phyloP scores from a whole-genome alignment of 306 rosid genomes.

The Trifolium pratense region DNA sequence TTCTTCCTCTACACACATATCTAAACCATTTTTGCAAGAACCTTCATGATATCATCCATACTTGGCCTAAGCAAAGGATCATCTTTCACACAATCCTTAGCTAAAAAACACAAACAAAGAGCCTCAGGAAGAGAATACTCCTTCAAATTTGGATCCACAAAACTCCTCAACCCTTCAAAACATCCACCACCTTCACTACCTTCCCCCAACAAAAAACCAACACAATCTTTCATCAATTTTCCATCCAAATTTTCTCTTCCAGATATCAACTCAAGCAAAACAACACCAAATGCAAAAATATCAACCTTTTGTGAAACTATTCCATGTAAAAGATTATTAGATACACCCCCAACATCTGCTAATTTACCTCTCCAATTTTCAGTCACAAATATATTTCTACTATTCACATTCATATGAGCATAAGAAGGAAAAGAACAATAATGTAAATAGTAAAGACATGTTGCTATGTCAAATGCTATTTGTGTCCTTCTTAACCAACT shows the following conservation, averaged over 20 bases:
- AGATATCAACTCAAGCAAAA: slow-evolving; percentile 69
- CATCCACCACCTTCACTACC: slow-evolving; percentile 58
- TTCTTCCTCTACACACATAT: neutral
- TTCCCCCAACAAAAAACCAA: slow-evolving; percentile 60
- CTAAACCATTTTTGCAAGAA: slow-evolving; percentile 61
- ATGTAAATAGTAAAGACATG: slow-evolving; percentile 73
- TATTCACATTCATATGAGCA: slow-evolving; percentile 59
- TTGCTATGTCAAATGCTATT: slow-evolving; percentile 72
- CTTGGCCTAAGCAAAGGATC: slow-evolving; percentile 66
- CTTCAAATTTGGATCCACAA: slow-evolving; percentile 66
- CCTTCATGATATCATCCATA: slow-evolving; percentile 72
- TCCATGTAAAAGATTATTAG: slow-evolving; percentile 39
- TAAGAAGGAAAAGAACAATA: slow-evolving; percentile 65
- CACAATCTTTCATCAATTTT: slow-evolving; percentile 51
- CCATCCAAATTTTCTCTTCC: slow-evolving; percentile 59
- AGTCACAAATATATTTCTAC: slow-evolving; percentile 59
- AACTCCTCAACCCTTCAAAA: slow-evolving; percentile 64
- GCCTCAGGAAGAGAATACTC: slow-evolving; percentile 66
- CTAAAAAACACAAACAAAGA: slow-evolving; percentile 62
- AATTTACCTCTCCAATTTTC: slow-evolving; percentile 60
- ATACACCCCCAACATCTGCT: slow-evolving; percentile 54
- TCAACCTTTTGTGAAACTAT: slow-evolving; percentile 57
- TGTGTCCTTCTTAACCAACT: slow-evolving; percentile 58
- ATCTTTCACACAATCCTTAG: slow-evolving; percentile 71
- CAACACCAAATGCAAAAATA: slow-evolving; percentile 71